Evolutionary conservation across 2,329 filamentous ascomycete species (phyloP).

Genomic region (Diaporthe capsici): DNA sequence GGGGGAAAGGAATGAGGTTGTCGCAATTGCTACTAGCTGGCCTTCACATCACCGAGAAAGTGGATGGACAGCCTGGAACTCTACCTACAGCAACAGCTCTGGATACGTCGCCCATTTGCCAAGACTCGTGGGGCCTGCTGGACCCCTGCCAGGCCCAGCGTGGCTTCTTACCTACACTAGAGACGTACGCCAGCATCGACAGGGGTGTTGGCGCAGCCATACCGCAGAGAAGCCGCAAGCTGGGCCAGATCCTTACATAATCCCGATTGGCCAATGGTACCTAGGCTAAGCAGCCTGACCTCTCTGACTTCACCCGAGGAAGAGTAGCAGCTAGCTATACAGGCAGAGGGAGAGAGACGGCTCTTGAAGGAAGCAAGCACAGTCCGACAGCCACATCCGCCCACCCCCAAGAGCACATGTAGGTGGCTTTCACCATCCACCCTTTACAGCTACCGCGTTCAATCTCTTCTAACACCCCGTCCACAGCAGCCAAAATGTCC

Average conservation of each 20-base stretch:
- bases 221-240: neutral
- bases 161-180: slow-evolving; percentile 33
- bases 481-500: slow-evolving; percentile 67
- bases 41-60: slow-evolving; percentile 34
- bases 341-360: neutral
- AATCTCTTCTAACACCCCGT: neutral
- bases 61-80: slow-evolving; percentile 35
- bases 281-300: slow-evolving; percentile 33
- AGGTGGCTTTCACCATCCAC: neutral
- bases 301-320: slow-evolving; percentile 34
- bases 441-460: neutral
- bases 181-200: slow-evolving; percentile 7
- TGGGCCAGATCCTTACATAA: slow-evolving; percentile 29
- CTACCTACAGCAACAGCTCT: slow-evolving; percentile 40
- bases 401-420: neutral
- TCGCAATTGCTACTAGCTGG: slow-evolving; percentile 22
- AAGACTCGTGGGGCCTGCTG: slow-evolving; percentile 44
- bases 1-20: slow-evolving; percentile 10
- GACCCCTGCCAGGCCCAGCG: slow-evolving; percentile 34
- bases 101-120: slow-evolving; percentile 55
- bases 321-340: neutral
- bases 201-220: slow-evolving; percentile 3
- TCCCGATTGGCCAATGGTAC: slow-evolving; percentile 37
- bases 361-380: slow-evolving; percentile 5
- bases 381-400: neutral